Evolutionary conservation across 176 grass and related monocot species (phyloP), one percentile per base, ranked within the genome.

Genomic region (Bothriochloa decipiens): DNA sequence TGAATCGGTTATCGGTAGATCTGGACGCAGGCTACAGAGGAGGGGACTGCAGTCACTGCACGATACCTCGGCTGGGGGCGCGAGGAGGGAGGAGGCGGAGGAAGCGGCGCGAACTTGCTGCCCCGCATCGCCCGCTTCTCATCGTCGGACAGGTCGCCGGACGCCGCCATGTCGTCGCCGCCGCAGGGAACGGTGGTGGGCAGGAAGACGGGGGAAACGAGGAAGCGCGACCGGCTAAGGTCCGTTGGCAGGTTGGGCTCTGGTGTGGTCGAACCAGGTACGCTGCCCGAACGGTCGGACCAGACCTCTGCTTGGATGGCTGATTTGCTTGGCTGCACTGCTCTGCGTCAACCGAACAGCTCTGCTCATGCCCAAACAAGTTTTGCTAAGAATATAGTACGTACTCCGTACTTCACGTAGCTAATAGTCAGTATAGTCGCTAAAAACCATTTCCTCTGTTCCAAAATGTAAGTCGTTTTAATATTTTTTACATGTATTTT

Each of bases 41-140:
- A 11, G 39, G 29, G 72, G 50, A 32, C 16, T n/a, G 42, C 2
- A n/a, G 29, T 63, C n/a, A n/a, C n/a, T n/a, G n/a, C n/a, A n/a
- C n/a, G 35, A 12, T 39, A 96, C 97, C 93, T 94, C 27, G 91
- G 78, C 74, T 84, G 83, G 18, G 83, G 65, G 36, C 87, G 82
- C 43, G 79, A 83, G 5, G 70, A 45, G 22, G 78, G 22, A 2
- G 80, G 77, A 8, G 93, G 87, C 33, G 72, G 78, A 13, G 91
- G 91, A 52, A 96, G 91, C 18, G 93, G 91, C 39, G 96, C 96
- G 76, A 99, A 99, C 78, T 96, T 99, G 88, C 96, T 99, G 5
- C 86, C 91, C 25, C 96, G 91, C 13, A 96, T 92, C 9, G 91
- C 93, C 2, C 93, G 90, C 67, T 88, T 92, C 73, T 99, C 96